Conservation (phyloP, 2,329 filamentous ascomycete genomes). For the Epichloe coenophiala region DNA sequence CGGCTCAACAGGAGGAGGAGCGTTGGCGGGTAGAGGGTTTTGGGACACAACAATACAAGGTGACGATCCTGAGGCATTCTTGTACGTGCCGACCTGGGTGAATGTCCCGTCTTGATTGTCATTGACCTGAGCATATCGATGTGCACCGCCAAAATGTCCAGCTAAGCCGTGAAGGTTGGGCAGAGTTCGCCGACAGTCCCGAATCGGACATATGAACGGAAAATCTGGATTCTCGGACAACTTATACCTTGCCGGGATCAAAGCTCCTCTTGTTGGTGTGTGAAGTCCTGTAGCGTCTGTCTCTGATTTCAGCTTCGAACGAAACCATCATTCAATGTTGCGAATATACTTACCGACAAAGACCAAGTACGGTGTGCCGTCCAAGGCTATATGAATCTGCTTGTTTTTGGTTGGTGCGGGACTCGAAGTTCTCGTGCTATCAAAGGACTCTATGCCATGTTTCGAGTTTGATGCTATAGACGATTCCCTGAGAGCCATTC, state of each 20-base stretch:
- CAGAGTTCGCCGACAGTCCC: constrained; percentile 21
- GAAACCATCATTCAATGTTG: not conserved
- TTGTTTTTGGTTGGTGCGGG: not conserved
- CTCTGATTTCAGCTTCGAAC: not conserved
- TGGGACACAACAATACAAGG: constrained; percentile 18
- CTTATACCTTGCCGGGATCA: constrained; percentile 21
- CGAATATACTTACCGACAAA: not conserved
- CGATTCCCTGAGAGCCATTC: not conserved
- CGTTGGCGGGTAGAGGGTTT: constrained; percentile 10
- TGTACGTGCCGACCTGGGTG: constrained; percentile 15
- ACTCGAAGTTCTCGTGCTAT: not conserved
- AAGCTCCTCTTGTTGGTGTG: constrained; percentile 11
- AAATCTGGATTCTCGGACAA: constrained; percentile 10
- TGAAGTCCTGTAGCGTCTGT: not conserved
- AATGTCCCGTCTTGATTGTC: constrained; percentile 29
- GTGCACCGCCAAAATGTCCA: constrained; percentile 14
- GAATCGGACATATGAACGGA: constrained; percentile 24
- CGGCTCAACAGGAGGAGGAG: constrained; percentile 6
- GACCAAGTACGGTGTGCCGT: constrained; percentile 1
- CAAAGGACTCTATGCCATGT: not conserved
- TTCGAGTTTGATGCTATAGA: not conserved
- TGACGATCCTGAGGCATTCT: constrained; percentile 9
- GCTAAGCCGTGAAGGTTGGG: constrained; percentile 10
- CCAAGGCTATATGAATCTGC: not conserved
- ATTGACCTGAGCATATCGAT: constrained; percentile 18